Evolutionary conservation across 2,329 filamentous ascomycete species (phyloP), one percentile per base, ranked within the genome.

Genomic region (Cylindrodendrum hubeiense): DNA sequence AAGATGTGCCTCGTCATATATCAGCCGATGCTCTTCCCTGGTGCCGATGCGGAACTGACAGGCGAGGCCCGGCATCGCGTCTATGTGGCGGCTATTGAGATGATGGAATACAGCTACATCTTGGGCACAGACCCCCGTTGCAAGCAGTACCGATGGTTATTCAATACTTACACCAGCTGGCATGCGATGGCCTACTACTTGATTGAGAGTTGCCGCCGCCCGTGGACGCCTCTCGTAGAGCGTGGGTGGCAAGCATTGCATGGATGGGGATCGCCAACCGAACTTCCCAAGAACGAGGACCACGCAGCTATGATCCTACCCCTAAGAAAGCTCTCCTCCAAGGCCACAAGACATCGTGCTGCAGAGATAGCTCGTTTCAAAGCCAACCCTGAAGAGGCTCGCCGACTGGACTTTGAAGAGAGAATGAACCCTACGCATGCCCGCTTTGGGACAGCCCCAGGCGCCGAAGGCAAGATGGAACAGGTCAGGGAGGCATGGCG

Each of bases 1-100:
- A 95, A 94, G 79, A 89, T 94, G 83, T 93, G 90, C 81, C 84
- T 96, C 37, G 86, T 94, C 65, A 86, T 93, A 3, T 92, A 95
- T 73, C 90, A 95, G 71, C 92, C 92, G 0, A 85, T 91, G 72
- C 88, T 92, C 33, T 87, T 89, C 55, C 84, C 85, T 34, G 86
- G 89, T 26, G 83, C 85, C 10, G 84, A 84, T n/a, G 78, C 83
- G 9, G 84, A 83, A 26, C 81, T 92, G 8, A 86, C 88, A 0
- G 84, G 87, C 53, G 89, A 90, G 51, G 87, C 88, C 9, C 88
- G 89, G 61, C 87, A 93, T 66, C 89, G 89, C 62, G 83, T 95
- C 1, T 93, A 94, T 75, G 80, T 90, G 24, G 91, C 90, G 0
- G 90, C 91, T 3, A 85, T 95, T 26, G 92, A 95, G 72, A 89